Evolutionary conservation across 1,284 basidiomycete genomes (phyloP), one percentile per base, ranked within the genome.

Genomic region (Ganoderma resinaceum): DNA sequence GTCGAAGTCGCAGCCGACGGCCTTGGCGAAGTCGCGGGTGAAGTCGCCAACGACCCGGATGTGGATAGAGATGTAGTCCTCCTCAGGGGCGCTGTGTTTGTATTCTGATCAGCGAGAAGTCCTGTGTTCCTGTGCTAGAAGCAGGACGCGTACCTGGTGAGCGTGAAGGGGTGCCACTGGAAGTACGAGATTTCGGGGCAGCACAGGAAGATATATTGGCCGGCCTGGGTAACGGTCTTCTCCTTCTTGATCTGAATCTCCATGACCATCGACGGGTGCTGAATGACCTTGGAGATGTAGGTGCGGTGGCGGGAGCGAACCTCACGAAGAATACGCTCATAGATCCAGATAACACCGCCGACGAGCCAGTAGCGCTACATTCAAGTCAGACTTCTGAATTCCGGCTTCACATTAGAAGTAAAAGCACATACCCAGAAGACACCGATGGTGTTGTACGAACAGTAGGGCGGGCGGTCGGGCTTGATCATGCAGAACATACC

Each of bases 181-280:
- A 93, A 96, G 83, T 95, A 96, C 12, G 92, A 95, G 46, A 97
- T 84, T 78, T 94, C 93, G 8, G 95, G 95, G 81, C 94, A 93
- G 70, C 82, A 89, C 61, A 97, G 79, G 84, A 96, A 96, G 78
- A 97, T 94, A 80, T 96, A 96, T 79, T 96, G 92, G 23, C 95
- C 95, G 1, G 95, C 94, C 26, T 90, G 86, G 37, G 87, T 89
- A 1, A 82, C 90, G 0, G 89, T 94, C 80, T 91, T 93, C 76
- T 96, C 95, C 81, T 96, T 97, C 85, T 96, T 96, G 85, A 97
- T 95, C 80, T 96, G 95, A 33, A 97, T 82, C 80, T 97, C 95
- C 82, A 95, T 86, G 71, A 97, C 95, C 72, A 92, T 93, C 58
- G 92, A 94, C 23, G 95, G 95, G 79, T 97, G 95, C 78, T 95